phyloP scores from a whole-genome alignment of 2,329 filamentous ascomycete genomes.

The Stachybotrys chlorohalonatus region DNA sequence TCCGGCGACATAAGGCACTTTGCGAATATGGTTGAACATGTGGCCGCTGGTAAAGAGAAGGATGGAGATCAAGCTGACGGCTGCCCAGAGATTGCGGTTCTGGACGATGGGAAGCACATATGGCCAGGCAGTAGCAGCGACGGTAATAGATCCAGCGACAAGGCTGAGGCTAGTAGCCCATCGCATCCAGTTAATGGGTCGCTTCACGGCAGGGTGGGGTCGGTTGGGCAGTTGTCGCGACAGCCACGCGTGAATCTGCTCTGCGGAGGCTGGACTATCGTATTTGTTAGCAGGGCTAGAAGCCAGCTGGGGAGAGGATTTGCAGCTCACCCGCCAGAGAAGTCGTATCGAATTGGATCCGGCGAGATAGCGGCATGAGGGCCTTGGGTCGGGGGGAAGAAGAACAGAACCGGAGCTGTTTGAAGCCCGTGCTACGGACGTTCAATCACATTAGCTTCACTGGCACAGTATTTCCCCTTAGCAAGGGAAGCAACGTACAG shows the following conservation, averaged over 20 bases:
- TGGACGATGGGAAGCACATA: constrained; percentile 75
- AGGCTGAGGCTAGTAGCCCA: constrained; percentile 60
- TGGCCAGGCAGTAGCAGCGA: constrained; percentile 62
- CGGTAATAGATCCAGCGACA: constrained; percentile 60
- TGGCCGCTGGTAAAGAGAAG: constrained; percentile 92
- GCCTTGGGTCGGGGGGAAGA: constrained; percentile 80
- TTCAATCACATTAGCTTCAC: background rate
- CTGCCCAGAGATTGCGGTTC: constrained; percentile 91
- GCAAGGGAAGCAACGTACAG: constrained; percentile 43
- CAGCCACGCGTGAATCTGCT: constrained; percentile 72
- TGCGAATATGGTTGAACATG: constrained; percentile 99
- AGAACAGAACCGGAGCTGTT: constrained; percentile 82
- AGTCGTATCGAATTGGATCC: constrained; percentile 75
- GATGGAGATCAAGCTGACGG: constrained; percentile 77
- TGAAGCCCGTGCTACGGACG: constrained; percentile 71
- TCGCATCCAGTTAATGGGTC: constrained; percentile 80
- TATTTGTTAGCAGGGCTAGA: background rate
- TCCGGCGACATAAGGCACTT: constrained; percentile 83
- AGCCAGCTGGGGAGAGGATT: background rate
- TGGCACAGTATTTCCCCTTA: background rate
- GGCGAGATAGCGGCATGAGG: constrained; percentile 63
- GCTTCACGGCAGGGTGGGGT: constrained; percentile 67
- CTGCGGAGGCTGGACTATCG: constrained; percentile 56
- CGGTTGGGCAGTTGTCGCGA: constrained; percentile 67
- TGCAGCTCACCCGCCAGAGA: constrained; percentile 60